phyloP scores from a whole-genome alignment of 192 early-diverging fungal species.

The Chytriomyces sp. region DNA sequence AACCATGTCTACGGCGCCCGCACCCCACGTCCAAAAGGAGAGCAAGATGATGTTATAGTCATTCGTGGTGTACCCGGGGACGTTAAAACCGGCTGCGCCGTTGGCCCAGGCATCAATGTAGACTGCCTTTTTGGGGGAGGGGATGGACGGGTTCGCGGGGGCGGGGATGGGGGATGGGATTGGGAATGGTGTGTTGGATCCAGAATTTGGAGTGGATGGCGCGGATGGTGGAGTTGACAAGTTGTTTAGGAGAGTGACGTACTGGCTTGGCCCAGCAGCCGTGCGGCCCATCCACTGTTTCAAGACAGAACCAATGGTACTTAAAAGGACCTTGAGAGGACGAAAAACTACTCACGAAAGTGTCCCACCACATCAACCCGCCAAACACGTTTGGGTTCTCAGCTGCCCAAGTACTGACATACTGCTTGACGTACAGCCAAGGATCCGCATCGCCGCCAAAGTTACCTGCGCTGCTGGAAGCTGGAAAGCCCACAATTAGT shows the following conservation, averaged over 20 bases:
- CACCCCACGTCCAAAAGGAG: constrained; percentile 37
- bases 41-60: constrained; percentile 46
- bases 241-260: too few species aligned
- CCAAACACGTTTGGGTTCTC: constrained; percentile 3
- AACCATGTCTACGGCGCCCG: constrained; percentile 27
- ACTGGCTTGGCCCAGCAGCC: too few species aligned
- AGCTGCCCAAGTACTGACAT: not conserved
- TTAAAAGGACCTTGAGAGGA: too few species aligned
- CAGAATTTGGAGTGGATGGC: not conserved
- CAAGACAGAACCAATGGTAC: too few species aligned
- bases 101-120: constrained; percentile 41
- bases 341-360: too few species aligned
- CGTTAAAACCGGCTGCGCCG: constrained; percentile 20
- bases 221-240: not conserved
- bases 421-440: not conserved
- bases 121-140: constrained; percentile 32
- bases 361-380: constrained; percentile 21
- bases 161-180: not conserved
- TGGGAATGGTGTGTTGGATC: not conserved
- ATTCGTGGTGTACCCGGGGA: constrained; percentile 36
- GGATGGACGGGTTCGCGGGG: constrained; percentile 25
- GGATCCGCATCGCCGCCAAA: constrained; percentile 5
- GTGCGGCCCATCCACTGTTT: too few species aligned
- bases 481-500: constrained; percentile 5
- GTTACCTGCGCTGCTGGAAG: not conserved